Percentiles rank a stretch among this genome's conserved stretches.
phyloP scores from a whole-genome alignment of 331 rosid genomes.

The Quercus tomentella region DNA sequence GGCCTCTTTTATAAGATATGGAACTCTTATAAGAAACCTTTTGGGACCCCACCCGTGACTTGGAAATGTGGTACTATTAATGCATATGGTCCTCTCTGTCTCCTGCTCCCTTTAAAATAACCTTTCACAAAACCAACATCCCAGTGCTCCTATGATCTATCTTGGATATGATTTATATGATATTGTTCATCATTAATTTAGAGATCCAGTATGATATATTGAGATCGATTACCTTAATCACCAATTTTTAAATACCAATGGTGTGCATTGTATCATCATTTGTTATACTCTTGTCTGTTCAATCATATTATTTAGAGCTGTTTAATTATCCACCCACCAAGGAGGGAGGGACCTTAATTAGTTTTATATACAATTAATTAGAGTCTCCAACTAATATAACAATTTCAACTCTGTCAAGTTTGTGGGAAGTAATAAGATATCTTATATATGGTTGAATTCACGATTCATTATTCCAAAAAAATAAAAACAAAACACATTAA shows the following conservation, averaged over 20 bases:
- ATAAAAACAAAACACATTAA: too few species aligned
- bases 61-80: conserved; percentile 54
- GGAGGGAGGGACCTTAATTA: too few species aligned
- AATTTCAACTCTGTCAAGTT: too few species aligned
- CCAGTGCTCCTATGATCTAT: conserved; percentile 62
- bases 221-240: conserved; percentile 21
- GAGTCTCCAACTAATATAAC: too few species aligned
- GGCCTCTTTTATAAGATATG: conserved; percentile 26
- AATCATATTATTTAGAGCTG: conserved; percentile 1
- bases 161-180: conserved; percentile 59
- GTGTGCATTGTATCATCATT: conserved; percentile 14
- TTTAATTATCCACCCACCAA: neutral
- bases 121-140: conserved; percentile 63
- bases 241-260: conserved; percentile 16
- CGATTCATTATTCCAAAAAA: too few species aligned
- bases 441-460: too few species aligned
- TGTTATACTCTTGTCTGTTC: conserved; percentile 12
- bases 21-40: conserved; percentile 5
- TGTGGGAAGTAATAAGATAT: too few species aligned
- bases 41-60: conserved; percentile 39
- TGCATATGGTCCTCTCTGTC: conserved; percentile 44
- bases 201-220: conserved; percentile 17
- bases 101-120: conserved; percentile 15
- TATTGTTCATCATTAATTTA: conserved; percentile 23
- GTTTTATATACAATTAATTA: too few species aligned